Evolutionary conservation across 2,329 filamentous ascomycete genomes (phyloP), one percentile per base, ranked within the genome.

Genomic region (Colletotrichum melonis): DNA sequence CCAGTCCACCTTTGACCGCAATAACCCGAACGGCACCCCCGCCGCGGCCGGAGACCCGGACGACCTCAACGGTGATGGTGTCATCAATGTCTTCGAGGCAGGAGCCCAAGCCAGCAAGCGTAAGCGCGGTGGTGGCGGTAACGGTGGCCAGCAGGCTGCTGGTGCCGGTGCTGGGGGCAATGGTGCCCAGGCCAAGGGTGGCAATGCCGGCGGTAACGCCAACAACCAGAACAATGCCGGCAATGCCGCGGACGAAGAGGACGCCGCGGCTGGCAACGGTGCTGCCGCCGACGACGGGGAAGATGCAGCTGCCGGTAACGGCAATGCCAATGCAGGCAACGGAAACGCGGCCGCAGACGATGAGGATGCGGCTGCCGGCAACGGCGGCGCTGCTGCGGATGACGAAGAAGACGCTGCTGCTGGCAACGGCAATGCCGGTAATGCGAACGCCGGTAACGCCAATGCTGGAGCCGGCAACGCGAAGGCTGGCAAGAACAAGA

Each of bases 31-130:
- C 38, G 38, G 38, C 38, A 42, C 38, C 14, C 38, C 38, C 38
- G 38, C 12, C 38, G 38, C 38, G 14, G 38, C 38, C 38, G 38
- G 38, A 42, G 38, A 42, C 38, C 38, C 38, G 5, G 38, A 42
- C 14, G 38, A 42, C 38, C 38, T 42, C 42, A 65, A 56, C 42
- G 66, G 42, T 8, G 55, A 70, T 16, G 57, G 63, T 9, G 59
- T 38, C 28, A 49, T 77, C 70, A 75, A 75, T 52, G 58, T 70
- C 59, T 71, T 78, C 46, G 74, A 76, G 49, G 74, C 78, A 59
- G 76, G 77, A 64, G 57, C 46, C n/a, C 62, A 64, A 28, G 54
- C 52, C 14, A 65, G 35, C 28, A 65, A 38, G 38, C 59, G 59
- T 32, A 65, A 52, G 52, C 67, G 67, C 28, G 63, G 63, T 26